phyloP scores from a whole-genome alignment of 2,329 filamentous ascomycete genomes.

The Lomentospora prolificans region DNA sequence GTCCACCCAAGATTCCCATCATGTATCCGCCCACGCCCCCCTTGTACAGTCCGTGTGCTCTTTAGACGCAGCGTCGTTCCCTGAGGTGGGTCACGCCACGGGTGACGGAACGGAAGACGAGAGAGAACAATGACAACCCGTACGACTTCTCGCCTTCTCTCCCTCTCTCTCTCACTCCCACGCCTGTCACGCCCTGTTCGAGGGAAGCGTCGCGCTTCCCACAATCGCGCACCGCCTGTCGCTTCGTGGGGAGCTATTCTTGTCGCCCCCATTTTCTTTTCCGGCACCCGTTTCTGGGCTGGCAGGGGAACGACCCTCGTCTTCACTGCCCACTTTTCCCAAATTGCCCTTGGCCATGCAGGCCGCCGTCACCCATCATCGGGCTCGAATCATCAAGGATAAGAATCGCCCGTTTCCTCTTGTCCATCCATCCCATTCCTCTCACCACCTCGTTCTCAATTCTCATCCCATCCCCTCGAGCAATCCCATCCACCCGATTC shows the following conservation, averaged over 20 bases:
- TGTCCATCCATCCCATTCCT: constrained; percentile 3
- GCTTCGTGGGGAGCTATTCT: neutral
- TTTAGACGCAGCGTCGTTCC: too few species aligned
- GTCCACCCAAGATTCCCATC: neutral
- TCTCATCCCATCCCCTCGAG: neutral
- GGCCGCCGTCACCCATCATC: constrained; percentile 5
- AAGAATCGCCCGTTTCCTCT: constrained; percentile 8
- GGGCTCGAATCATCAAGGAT: constrained; percentile 8
- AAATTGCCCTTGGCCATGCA: neutral
- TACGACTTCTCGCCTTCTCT: too few species aligned
- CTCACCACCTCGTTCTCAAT: constrained; percentile 1
- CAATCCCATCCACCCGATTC: neutral
- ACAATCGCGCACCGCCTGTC: neutral
- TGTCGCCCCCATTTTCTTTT: neutral
- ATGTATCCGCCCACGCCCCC: neutral
- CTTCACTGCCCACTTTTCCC: neutral
- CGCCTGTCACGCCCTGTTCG: too few species aligned
- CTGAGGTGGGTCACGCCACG: neutral
- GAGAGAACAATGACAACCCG: too few species aligned
- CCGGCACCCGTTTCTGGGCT: neutral
- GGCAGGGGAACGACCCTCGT: neutral
- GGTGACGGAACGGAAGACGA: neutral
- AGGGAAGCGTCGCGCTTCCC: neutral
- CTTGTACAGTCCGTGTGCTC: too few species aligned
- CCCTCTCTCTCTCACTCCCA: too few species aligned